These are phyloP conservation scores for Phaeophleospora eucalypticola DNA, from an alignment of 2,329 filamentous ascomycete genomes.

Conservation along the genomic window DNA sequence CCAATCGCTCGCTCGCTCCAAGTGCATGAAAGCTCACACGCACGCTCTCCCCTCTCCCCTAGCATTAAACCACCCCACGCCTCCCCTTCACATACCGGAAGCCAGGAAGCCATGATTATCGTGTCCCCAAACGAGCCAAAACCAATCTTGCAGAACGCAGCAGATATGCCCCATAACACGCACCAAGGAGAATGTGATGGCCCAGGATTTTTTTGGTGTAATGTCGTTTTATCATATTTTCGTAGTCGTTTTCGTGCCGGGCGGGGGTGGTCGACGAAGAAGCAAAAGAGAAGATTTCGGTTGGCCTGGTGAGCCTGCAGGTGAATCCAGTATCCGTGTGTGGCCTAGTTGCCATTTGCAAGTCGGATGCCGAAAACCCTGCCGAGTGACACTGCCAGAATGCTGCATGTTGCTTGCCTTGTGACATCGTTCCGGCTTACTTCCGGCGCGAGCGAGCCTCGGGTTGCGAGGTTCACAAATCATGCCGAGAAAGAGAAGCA, in stretches of 20 bases:
- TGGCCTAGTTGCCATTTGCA: constrained; percentile 23
- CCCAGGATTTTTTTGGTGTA: constrained; percentile 5
- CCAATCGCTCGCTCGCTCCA: background rate
- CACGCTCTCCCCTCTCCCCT: background rate
- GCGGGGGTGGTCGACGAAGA: constrained; percentile 3
- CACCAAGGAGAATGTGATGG: background rate
- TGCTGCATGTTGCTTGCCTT: constrained; percentile 17
- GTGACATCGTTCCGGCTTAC: constrained; percentile 12
- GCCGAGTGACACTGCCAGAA: constrained; percentile 40
- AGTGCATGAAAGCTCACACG: background rate
- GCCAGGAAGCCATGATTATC: constrained; percentile 6
- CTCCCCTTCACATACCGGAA: constrained; percentile 4
- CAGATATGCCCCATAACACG: background rate
- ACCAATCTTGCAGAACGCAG: background rate
- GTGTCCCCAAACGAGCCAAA: background rate
- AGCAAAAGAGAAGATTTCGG: constrained; percentile 12
- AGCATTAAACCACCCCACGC: constrained; percentile 7
- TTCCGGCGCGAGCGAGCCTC: constrained; percentile 4
- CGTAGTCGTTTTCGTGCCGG: constrained; percentile 1
- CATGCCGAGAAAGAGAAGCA: constrained; percentile 25
- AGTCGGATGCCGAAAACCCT: constrained; percentile 30
- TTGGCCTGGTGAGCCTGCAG: constrained; percentile 20
- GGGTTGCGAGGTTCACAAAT: constrained; percentile 6
- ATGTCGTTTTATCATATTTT: constrained; percentile 3
- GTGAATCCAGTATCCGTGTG: constrained; percentile 15